phyloP scores from a whole-genome alignment of 2,329 filamentous ascomycete genomes.

The Aspergillus ustus region DNA sequence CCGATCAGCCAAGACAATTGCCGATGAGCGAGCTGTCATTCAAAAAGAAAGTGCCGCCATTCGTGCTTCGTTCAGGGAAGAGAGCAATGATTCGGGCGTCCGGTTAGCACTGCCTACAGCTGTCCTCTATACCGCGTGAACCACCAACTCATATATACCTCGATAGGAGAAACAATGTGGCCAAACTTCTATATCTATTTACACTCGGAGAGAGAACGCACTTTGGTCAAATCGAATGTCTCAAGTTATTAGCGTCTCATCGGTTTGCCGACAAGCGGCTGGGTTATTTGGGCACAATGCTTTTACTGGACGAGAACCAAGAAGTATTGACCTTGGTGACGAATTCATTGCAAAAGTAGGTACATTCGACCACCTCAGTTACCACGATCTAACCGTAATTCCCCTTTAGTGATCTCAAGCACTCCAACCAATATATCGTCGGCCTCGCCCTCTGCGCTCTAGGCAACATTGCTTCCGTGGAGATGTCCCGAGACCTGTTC shows the following conservation, averaged over 20 bases:
- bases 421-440: constrained; percentile 98
- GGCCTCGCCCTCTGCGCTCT: constrained; percentile 94
- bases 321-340: constrained; percentile 96
- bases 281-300: constrained; percentile 93
- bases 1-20: constrained; percentile 96
- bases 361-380: constrained; percentile 1
- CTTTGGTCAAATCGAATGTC: constrained; percentile 98
- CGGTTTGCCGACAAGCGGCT: constrained; percentile 97
- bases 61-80: constrained; percentile 94
- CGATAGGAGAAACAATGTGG: constrained; percentile 92
- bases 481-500: constrained; percentile 98
- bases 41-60: constrained; percentile 99
- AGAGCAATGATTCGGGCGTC: constrained; percentile 88
- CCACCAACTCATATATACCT: constrained; percentile 29
- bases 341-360: constrained; percentile 95
- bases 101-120: constrained; percentile 63
- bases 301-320: constrained; percentile 96
- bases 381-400: constrained; percentile 38
- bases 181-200: constrained; percentile 97
- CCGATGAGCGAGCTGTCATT: constrained; percentile 96
- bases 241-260: constrained; percentile 94
- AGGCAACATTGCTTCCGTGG: constrained; percentile 95
- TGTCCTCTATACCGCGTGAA: constrained; percentile 8
- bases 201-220: constrained; percentile 96
- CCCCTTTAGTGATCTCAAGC: constrained; percentile 79